A percentile compares a stretch with the other conserved stretches of the same genome.
Conservation (phyloP, 1,139 yeast species). For the Yamadazyma aaseri region DNA sequence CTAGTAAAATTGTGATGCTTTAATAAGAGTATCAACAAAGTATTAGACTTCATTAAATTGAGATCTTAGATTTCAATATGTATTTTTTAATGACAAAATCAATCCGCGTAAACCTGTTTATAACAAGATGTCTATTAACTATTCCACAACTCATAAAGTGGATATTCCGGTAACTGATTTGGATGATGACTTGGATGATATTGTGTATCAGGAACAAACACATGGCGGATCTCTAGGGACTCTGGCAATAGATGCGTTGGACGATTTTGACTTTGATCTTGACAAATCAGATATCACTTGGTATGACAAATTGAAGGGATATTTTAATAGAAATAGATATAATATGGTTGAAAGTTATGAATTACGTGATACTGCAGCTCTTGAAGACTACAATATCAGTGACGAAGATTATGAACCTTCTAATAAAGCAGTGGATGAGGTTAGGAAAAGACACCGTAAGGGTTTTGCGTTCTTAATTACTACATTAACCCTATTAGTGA, state of each 20-base stretch:
- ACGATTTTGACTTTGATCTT: constrained; percentile 10
- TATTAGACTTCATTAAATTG: no score
- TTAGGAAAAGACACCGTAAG: constrained; percentile 3
- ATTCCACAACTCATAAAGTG: constrained; percentile 29
- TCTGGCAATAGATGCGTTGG: constrained; percentile 12
- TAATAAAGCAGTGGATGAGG: neutral
- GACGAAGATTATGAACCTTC: constrained; percentile 5
- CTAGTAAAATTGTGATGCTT: constrained; percentile 9
- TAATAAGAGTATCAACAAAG: no score
- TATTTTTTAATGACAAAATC: neutral
- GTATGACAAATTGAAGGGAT: constrained; percentile 3
- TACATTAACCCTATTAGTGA: neutral
- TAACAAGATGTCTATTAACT: constrained; percentile 15
- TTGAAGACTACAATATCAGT: constrained; percentile 7
- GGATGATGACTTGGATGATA: constrained; percentile 48
- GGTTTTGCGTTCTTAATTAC: constrained; percentile 2
- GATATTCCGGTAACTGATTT: constrained; percentile 61
- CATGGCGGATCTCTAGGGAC: constrained; percentile 1
- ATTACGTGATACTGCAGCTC: constrained; percentile 8
- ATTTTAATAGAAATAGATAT: constrained; percentile 6
- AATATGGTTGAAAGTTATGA: constrained; percentile 13
- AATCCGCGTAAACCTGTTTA: neutral
- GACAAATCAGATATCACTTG: constrained; percentile 1
- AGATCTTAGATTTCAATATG: no score
- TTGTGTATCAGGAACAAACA: constrained; percentile 24